These are phyloP conservation scores for Balakata baccata DNA, from an alignment of 345 rosid species.

Conservation along the genomic window DNA sequence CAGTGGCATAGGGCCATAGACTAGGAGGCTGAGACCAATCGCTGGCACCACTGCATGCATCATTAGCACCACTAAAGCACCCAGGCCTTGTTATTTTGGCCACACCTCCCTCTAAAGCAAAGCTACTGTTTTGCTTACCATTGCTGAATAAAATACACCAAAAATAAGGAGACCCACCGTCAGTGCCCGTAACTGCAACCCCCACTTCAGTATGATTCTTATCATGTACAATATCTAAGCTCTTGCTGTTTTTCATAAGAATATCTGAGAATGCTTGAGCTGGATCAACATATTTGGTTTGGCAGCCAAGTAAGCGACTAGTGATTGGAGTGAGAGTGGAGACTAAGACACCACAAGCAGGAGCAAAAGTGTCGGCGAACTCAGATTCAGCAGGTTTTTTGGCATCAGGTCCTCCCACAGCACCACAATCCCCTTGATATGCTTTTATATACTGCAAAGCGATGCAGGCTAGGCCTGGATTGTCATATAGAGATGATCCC, in stretches of 20 bases:
- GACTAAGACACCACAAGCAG: constrained; percentile 50
- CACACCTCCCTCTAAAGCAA: constrained; percentile 47
- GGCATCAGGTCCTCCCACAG: constrained; percentile 57
- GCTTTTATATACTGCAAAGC: constrained; percentile 76
- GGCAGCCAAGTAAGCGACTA: constrained; percentile 63
- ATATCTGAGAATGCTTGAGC: constrained; percentile 55
- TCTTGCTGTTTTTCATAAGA: constrained; percentile 46
- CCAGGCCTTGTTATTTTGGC: constrained; percentile 54
- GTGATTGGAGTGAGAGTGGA: constrained; percentile 56
- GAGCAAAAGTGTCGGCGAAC: constrained; percentile 60
- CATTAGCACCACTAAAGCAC: constrained; percentile 74
- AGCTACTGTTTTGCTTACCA: constrained; percentile 58
- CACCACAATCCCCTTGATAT: constrained; percentile 55
- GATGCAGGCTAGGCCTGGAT: constrained; percentile 64
- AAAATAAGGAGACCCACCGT: constrained; percentile 67
- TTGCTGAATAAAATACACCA: constrained; percentile 77
- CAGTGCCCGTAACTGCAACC: constrained; percentile 53
- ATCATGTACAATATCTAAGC: constrained; percentile 47
- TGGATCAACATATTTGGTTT: constrained; percentile 47
- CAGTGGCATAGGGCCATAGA: constrained; percentile 24
- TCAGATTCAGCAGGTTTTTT: constrained; percentile 59
- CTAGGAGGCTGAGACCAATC: constrained; percentile 20
- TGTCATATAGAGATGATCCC: constrained; percentile 45
- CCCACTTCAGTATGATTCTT: constrained; percentile 74
- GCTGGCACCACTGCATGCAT: constrained; percentile 47